Evolutionary conservation across 257 asterid genomes (phyloP), one percentile per base, ranked within the genome.

Genomic region (Przewalskia tangutica): DNA sequence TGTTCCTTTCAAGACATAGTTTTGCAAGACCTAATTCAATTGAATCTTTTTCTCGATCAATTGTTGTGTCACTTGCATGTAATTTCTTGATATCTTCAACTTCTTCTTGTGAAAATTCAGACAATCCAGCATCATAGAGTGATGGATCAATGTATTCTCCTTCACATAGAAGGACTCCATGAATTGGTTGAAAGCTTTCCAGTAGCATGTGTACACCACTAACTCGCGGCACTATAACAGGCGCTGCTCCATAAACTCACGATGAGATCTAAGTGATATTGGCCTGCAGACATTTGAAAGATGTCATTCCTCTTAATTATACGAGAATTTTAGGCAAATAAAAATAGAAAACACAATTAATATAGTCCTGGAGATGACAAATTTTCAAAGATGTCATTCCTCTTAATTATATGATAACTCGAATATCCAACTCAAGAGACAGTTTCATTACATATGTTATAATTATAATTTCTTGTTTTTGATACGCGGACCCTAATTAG

Each of bases 71-170:
- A 71, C 97, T 88, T 6, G 89, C 86, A 84, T 94, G 97, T 4
- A 89, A 14, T 2, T 84, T 66, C 6, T 87, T 90, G 12, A 94
- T 90, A 27, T 93, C 97, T 78, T 94, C 97, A 1, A 93, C 36
- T 11, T 94, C 98, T 12, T 91, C 91, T 0, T 86, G 50, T 6
- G 97, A 88, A 16, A 93, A 82, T 40, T 85, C 84, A 0, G 92
- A 82, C 7, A 66, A 14, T 42, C 87, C 97, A 11, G 93, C 87
- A 23, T 90, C 97, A 77, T 94, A 93, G n/a, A 82, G 91, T 1
- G 97, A 91, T 1, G 98, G 97, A 63, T 93, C 95, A 32, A 93
- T 91, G 81, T 94, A 97, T 67, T 94, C 98, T 11, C 98, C 98
- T 81, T 94, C 97, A 56, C 98, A 94, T 65, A 94, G 93, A 32